Evolutionary conservation across 129 eudicot genomes (phyloP).

Genomic region (sunflower (Helianthus annuus)): DNA sequence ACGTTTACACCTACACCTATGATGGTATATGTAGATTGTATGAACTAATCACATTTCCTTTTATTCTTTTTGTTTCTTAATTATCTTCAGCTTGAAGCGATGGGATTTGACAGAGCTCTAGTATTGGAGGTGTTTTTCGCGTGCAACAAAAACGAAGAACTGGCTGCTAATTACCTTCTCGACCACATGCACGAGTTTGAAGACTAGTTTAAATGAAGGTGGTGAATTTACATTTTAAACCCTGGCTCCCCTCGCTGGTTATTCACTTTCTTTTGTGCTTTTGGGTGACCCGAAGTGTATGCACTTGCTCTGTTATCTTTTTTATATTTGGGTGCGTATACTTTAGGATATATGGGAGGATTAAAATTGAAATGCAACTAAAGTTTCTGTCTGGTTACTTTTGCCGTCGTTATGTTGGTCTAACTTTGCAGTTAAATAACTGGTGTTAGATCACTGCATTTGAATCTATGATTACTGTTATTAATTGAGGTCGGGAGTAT

Average conservation of each 20-base stretch:
- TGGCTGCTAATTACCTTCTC: conserved; percentile 78
- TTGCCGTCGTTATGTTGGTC: background rate
- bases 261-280: conserved; percentile 3
- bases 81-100: conserved; percentile 61
- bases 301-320: conserved; percentile 34
- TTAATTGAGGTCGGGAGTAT: background rate
- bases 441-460: background rate
- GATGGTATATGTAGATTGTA: background rate
- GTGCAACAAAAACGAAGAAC: conserved; percentile 83
- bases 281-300: conserved; percentile 20
- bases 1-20: background rate
- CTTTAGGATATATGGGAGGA: conserved; percentile 14
- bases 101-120: conserved; percentile 74
- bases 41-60: background rate
- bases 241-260: background rate
- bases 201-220: conserved; percentile 31
- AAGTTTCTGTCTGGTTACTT: background rate
- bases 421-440: background rate
- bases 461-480: background rate
- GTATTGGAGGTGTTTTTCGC: conserved; percentile 75
- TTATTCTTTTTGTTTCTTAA: too few relatives aligned
- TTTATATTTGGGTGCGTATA: conserved; percentile 26
- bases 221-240: conserved; percentile 12
- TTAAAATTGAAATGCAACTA: conserved; percentile 8
- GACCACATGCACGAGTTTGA: conserved; percentile 81